These are phyloP conservation scores for Ophioceras dolichostomum DNA, from an alignment of 2,329 filamentous ascomycete species.

Conservation along the genomic window DNA sequence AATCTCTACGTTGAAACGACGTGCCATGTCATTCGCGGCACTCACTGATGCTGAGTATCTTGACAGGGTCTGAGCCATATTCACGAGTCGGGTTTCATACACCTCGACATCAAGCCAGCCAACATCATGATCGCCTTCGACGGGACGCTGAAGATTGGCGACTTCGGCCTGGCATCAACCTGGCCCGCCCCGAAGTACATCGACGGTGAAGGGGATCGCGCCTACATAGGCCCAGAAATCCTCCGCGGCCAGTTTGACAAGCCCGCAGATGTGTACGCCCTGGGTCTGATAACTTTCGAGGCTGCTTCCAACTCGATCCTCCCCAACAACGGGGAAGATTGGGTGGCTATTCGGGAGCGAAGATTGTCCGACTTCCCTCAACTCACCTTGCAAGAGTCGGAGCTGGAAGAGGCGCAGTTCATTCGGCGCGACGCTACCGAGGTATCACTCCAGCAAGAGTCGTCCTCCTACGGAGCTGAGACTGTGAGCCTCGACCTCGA, in stretches of 20 bases:
- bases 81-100: slow-evolving; percentile 76
- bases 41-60: background rate
- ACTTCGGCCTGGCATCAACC: slow-evolving; percentile 70
- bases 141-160: slow-evolving; percentile 71
- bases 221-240: slow-evolving; percentile 92
- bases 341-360: slow-evolving; percentile 83
- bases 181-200: slow-evolving; percentile 68
- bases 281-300: slow-evolving; percentile 90
- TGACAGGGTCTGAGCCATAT: slow-evolving; percentile 76
- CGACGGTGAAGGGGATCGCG: slow-evolving; percentile 87
- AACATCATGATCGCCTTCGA: slow-evolving; percentile 76
- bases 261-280: slow-evolving; percentile 84
- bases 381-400: too few species aligned
- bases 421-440: slow-evolving; percentile 1
- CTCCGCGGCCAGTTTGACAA: slow-evolving; percentile 79
- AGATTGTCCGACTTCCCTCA: slow-evolving; percentile 11
- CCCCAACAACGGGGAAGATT: slow-evolving; percentile 82
- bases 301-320: slow-evolving; percentile 89
- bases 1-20: background rate
- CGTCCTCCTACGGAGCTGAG: slow-evolving; percentile 7
- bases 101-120: slow-evolving; percentile 75
- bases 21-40: background rate
- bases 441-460: slow-evolving; percentile 3
- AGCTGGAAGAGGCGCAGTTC: slow-evolving; percentile 1
- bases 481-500: too few species aligned